phyloP scores from a whole-genome alignment of 1,284 basidiomycete genomes.

The Rhizoctonia solani region DNA sequence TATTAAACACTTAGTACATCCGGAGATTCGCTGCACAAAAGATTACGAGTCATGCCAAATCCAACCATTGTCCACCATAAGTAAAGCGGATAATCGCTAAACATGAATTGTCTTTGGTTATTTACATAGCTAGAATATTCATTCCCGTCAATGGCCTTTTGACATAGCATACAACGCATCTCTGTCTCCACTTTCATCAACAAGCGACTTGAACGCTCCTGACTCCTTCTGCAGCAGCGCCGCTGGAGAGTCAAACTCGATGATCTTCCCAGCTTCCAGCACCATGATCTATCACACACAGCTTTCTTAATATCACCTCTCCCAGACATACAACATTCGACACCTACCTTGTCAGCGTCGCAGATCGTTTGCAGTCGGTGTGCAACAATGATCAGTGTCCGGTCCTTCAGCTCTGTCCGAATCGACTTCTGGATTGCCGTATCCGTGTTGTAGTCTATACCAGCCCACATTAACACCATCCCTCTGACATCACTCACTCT shows the following conservation, averaged over 20 bases:
- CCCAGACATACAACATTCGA: not conserved
- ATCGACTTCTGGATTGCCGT: conserved; percentile 61
- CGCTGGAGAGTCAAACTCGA: conserved; percentile 49
- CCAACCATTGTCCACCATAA: too few relatives aligned
- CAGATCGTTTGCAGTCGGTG: conserved; percentile 73
- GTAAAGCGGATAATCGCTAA: too few relatives aligned
- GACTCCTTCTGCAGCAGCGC: conserved; percentile 47
- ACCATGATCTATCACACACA: conserved; percentile 36
- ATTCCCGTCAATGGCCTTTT: conserved; percentile 15
- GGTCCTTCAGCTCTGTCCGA: too few relatives aligned
- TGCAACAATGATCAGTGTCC: conserved; percentile 67
- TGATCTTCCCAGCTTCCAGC: conserved; percentile 39
- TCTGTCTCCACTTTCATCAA: conserved; percentile 49
- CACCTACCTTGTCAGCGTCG: conserved; percentile 61
- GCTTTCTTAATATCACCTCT: not conserved
- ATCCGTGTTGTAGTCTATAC: conserved; percentile 45
- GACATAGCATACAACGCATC: conserved; percentile 46
- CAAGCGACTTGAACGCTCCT: conserved; percentile 47
- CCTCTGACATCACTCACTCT: not conserved
- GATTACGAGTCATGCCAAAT: too few relatives aligned
- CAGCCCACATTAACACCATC: not conserved
- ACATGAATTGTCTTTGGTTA: too few relatives aligned
- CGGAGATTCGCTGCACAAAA: too few relatives aligned
- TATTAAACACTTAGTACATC: too few relatives aligned
- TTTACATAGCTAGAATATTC: too few relatives aligned